Conservation (phyloP, 345 rosid species). For the Turnera subulata region DNA sequence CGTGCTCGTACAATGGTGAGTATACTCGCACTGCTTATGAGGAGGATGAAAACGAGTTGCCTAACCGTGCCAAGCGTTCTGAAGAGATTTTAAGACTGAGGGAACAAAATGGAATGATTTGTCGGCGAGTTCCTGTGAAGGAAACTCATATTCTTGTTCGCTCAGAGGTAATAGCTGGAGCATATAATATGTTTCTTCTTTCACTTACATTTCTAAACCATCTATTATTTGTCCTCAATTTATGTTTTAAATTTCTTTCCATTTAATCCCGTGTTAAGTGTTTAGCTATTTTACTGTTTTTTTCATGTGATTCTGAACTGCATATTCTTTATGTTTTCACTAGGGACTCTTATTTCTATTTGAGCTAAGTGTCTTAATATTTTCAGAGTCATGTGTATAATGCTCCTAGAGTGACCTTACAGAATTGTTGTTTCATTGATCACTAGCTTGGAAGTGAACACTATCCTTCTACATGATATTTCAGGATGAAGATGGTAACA, state of each 20-base stretch:
- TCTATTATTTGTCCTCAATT: neutral
- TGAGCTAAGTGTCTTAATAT: too few relatives aligned
- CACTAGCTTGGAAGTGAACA: neutral
- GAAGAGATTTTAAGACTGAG: conserved; percentile 75
- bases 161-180: conserved; percentile 51
- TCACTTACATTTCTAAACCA: neutral
- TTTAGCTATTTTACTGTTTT: neutral
- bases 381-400: neutral
- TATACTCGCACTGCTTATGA: conserved; percentile 46
- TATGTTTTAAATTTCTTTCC: too few relatives aligned
- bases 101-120: conserved; percentile 65
- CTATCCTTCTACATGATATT: conserved; percentile 15
- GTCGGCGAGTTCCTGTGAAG: conserved; percentile 87
- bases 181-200: neutral
- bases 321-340: neutral
- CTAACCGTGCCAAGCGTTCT: conserved; percentile 43
- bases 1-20: conserved; percentile 50
- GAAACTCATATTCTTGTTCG: conserved; percentile 79
- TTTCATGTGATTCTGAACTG: neutral
- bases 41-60: conserved; percentile 44
- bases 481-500: conserved; percentile 92
- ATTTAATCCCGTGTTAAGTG: too few relatives aligned
- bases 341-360: neutral
- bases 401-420: conserved; percentile 4
- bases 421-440: conserved; percentile 3